Evolutionary conservation across 2,329 filamentous ascomycete genomes (phyloP).

Genomic region (Pseudogymnoascus sp.): DNA sequence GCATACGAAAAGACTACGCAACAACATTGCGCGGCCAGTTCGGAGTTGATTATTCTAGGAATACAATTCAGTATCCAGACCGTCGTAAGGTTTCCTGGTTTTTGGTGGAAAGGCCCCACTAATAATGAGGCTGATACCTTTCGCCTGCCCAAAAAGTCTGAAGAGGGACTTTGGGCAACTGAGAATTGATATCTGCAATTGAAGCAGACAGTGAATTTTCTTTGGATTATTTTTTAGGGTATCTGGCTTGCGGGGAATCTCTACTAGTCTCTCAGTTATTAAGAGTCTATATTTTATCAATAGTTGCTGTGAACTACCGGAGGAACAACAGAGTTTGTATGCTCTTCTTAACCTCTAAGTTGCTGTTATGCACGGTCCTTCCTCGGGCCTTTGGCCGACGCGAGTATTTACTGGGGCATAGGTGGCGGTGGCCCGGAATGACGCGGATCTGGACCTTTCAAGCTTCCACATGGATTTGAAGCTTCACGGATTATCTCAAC

Average conservation of each 20-base stretch:
- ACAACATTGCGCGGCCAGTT: constrained; percentile 6
- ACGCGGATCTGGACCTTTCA: neutral
- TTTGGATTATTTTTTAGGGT: neutral
- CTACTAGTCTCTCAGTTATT: neutral
- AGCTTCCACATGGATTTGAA: neutral
- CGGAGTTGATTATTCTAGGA: constrained; percentile 1
- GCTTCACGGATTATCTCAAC: neutral
- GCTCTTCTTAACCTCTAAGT: neutral
- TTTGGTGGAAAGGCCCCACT: neutral
- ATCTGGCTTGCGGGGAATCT: neutral
- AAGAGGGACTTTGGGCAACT: neutral
- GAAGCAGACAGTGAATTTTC: neutral
- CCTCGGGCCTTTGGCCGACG: neutral
- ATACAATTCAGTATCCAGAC: neutral
- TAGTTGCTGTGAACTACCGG: neutral
- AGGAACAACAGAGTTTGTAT: neutral
- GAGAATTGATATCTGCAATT: neutral
- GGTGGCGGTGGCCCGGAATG: neutral
- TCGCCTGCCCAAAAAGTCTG: neutral
- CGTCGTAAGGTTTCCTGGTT: neutral
- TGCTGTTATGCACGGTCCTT: neutral
- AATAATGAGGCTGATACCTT: constrained; percentile 3
- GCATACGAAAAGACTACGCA: constrained; percentile 5
- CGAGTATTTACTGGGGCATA: neutral
- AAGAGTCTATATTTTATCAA: neutral